These are phyloP conservation scores for Candida caryicola DNA, from an alignment of 805 yeast genomes.

Conservation along the genomic window DNA sequence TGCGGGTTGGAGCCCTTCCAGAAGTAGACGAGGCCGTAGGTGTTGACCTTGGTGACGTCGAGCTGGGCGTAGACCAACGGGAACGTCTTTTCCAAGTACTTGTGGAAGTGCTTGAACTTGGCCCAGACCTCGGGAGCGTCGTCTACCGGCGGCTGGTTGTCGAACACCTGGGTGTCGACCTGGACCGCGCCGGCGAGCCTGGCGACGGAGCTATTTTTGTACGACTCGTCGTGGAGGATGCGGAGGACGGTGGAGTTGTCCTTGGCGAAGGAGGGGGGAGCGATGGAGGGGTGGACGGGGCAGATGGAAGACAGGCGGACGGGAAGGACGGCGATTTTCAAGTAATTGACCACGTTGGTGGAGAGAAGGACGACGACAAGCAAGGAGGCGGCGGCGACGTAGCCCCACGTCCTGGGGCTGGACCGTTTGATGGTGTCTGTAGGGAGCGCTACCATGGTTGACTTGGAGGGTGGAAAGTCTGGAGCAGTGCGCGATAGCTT, in stretches of 20 bases:
- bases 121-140: slow-evolving; percentile 51
- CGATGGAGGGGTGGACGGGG: slow-evolving; percentile 22
- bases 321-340: slow-evolving; percentile 17
- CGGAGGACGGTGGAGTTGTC: slow-evolving; percentile 31
- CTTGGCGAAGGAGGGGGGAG: slow-evolving; percentile 25
- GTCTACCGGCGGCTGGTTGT: slow-evolving; percentile 47
- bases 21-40: slow-evolving; percentile 60
- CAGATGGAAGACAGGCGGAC: slow-evolving; percentile 16
- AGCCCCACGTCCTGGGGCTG: not conserved
- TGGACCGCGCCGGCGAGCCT: slow-evolving; percentile 58
- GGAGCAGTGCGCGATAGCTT: no score
- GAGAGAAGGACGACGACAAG: slow-evolving; percentile 14
- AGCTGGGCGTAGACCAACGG: slow-evolving; percentile 51
- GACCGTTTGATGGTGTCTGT: no score
- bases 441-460: no score
- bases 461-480: no score
- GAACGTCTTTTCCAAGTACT: slow-evolving; percentile 51
- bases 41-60: slow-evolving; percentile 54
- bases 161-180: slow-evolving; percentile 63
- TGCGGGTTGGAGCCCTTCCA: slow-evolving; percentile 52
- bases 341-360: slow-evolving; percentile 18
- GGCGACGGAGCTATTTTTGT: slow-evolving; percentile 33
- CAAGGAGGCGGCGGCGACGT: slow-evolving; percentile 10
- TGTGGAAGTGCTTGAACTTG: slow-evolving; percentile 43
- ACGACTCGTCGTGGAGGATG: slow-evolving; percentile 25